phyloP scores from a whole-genome alignment of 2,329 filamentous ascomycete species.

The Xylaria sp. region DNA sequence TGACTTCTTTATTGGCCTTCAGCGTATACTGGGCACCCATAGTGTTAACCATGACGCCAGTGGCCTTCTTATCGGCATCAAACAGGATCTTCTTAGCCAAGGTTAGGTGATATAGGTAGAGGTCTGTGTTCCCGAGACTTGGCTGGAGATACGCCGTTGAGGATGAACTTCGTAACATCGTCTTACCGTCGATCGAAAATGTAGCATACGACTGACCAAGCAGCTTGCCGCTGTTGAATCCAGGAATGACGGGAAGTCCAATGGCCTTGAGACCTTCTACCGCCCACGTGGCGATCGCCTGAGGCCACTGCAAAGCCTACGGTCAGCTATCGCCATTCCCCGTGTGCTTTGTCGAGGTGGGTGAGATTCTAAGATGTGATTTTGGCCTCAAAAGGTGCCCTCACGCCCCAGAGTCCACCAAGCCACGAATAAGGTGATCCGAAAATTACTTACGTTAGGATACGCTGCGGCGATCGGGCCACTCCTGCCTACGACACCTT shows the following conservation, averaged over 20 bases:
- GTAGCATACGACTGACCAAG: constrained; percentile 36
- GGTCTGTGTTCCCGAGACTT: constrained; percentile 32
- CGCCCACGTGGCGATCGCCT: constrained; percentile 54
- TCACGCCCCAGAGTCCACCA: not conserved
- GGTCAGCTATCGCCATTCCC: not conserved
- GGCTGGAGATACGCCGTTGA: constrained; percentile 35
- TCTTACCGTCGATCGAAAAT: constrained; percentile 37
- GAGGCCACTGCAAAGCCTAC: constrained; percentile 43
- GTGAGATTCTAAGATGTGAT: not conserved
- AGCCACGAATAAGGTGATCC: not conserved
- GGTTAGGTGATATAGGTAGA: constrained; percentile 35
- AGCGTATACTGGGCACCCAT: constrained; percentile 29
- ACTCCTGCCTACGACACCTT: constrained; percentile 47
- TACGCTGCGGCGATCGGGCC: constrained; percentile 56
- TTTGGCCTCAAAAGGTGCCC: not conserved
- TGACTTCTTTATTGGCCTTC: constrained; percentile 36
- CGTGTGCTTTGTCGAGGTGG: not conserved
- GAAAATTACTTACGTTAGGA: constrained; percentile 42
- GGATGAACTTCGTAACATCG: constrained; percentile 35
- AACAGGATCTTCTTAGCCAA: constrained; percentile 39
- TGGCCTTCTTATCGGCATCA: constrained; percentile 35
- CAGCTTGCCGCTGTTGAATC: constrained; percentile 56
- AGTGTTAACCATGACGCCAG: constrained; percentile 34
- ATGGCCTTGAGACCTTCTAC: constrained; percentile 52
- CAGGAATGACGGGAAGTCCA: constrained; percentile 51